A percentile compares a stretch with the other conserved stretches of the same genome.
Evolutionary conservation across 495 filamentous ascomycete species (phyloP).

Genomic region (Chaetomium fimeti): DNA sequence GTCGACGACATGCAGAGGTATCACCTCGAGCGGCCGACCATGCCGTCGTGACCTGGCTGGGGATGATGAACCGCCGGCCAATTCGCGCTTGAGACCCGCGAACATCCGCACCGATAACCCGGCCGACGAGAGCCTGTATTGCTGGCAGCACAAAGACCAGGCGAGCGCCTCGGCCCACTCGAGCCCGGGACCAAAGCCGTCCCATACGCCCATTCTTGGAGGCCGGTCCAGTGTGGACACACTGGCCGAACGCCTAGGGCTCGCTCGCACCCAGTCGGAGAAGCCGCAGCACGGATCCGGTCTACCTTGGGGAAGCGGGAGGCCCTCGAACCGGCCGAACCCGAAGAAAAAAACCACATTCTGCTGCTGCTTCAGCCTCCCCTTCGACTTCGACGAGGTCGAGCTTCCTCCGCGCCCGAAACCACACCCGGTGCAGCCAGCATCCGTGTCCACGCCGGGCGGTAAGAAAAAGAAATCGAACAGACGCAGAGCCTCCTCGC

Average conservation of each 20-base stretch:
- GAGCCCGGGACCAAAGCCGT: constrained; percentile 40
- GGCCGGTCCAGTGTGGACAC: constrained; percentile 78
- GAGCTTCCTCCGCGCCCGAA: constrained; percentile 38
- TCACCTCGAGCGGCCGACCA: constrained; percentile 72
- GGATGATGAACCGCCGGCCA: constrained; percentile 28
- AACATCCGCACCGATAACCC: constrained; percentile 52
- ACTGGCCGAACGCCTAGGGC: constrained; percentile 71
- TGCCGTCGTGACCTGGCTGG: constrained; percentile 68
- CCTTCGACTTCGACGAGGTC: constrained; percentile 38
- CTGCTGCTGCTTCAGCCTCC: constrained; percentile 47
- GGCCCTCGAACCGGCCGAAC: constrained; percentile 33
- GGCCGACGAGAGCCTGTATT: constrained; percentile 58
- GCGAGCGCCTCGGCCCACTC: constrained; percentile 51
- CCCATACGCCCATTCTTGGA: constrained; percentile 44
- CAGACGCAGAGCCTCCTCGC: constrained; percentile 57
- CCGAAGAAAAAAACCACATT: constrained; percentile 36
- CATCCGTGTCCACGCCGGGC: constrained; percentile 26
- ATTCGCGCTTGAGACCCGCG: constrained; percentile 40
- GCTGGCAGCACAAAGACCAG: constrained; percentile 94
- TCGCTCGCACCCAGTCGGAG: constrained; percentile 47
- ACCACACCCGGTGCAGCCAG: constrained; percentile 42
- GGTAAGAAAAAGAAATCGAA: constrained; percentile 40
- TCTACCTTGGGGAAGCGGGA: constrained; percentile 22
- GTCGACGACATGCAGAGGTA: constrained; percentile 79
- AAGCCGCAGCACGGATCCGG: constrained; percentile 27